These are phyloP conservation scores for Rhexocercosporidium sp. DNA, from an alignment of 2,329 filamentous ascomycete species.

Conservation along the genomic window DNA sequence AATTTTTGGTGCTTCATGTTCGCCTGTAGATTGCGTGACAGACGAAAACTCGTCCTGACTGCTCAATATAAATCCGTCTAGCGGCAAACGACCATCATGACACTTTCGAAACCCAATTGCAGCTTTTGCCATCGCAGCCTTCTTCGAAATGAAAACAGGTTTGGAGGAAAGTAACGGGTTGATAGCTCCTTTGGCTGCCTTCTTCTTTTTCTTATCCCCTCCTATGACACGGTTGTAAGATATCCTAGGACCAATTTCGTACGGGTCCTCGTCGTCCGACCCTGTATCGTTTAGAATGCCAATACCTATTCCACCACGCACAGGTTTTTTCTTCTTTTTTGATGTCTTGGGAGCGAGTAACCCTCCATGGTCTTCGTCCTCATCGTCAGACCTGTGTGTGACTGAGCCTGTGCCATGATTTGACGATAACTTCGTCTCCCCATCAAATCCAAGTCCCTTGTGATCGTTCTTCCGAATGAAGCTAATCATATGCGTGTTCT, in stretches of 20 bases:
- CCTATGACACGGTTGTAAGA: constrained; percentile 84
- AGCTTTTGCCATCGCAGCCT: constrained; percentile 49
- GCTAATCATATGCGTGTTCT: constrained; percentile 72
- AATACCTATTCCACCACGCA: constrained; percentile 77
- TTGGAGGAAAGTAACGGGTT: constrained; percentile 70
- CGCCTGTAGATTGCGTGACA: constrained; percentile 48
- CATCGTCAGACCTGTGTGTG: constrained; percentile 50
- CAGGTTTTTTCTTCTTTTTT: constrained; percentile 57
- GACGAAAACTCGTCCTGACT: constrained; percentile 54
- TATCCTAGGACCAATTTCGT: constrained; percentile 88
- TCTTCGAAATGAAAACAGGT: constrained; percentile 79
- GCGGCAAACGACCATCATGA: constrained; percentile 79
- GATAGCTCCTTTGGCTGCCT: constrained; percentile 58
- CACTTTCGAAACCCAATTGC: constrained; percentile 67
- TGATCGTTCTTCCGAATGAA: constrained; percentile 70
- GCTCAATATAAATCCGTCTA: constrained; percentile 81
- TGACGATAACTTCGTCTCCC: constrained; percentile 58
- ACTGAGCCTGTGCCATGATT: constrained; percentile 36
- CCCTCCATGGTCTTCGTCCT: constrained; percentile 46
- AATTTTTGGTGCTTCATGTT: constrained; percentile 69
- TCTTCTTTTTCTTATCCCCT: constrained; percentile 80
- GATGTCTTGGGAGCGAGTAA: constrained; percentile 28
- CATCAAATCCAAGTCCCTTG: constrained; percentile 72
- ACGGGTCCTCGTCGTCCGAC: constrained; percentile 94
- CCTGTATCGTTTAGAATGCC: constrained; percentile 91